Conservation (phyloP, 768 basidiomycete species). For the Mycena crocata region DNA sequence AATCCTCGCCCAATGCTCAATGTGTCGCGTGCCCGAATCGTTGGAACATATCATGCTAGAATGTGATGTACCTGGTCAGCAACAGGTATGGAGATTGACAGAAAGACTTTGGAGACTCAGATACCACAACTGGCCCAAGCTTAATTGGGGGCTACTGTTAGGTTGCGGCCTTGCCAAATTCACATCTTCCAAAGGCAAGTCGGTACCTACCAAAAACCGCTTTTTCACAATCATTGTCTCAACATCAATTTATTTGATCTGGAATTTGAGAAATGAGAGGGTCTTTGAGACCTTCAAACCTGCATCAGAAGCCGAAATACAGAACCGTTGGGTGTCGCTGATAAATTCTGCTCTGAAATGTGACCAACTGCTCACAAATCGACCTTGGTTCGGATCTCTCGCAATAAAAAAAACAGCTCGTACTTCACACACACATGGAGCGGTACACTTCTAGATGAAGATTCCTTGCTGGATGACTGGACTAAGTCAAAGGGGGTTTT, state of each 20-base stretch:
- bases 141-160: slow-evolving; percentile 6
- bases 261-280: slow-evolving; percentile 16
- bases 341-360: background rate
- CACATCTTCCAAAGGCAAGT: background rate
- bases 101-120: slow-evolving; percentile 4
- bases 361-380: background rate
- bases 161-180: slow-evolving; percentile 6
- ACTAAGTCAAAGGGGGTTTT: too few relatives aligned
- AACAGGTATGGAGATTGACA: slow-evolving; percentile 3
- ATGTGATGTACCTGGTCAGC: slow-evolving; percentile 19
- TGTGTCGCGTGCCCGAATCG: slow-evolving; percentile 2
- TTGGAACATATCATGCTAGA: slow-evolving; percentile 17
- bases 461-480: too few relatives aligned
- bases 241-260: slow-evolving; percentile 4
- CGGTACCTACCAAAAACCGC: background rate
- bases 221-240: slow-evolving; percentile 6
- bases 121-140: background rate
- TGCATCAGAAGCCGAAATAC: slow-evolving; percentile 2
- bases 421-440: too few relatives aligned
- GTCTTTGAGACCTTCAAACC: background rate
- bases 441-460: too few relatives aligned
- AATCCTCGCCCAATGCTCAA: slow-evolving; percentile 1
- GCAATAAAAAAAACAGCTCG: background rate
- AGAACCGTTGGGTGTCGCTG: slow-evolving; percentile 16
- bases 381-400: background rate